Evolutionary conservation across 2,329 filamentous ascomycete genomes (phyloP), one percentile per base, ranked within the genome.

Genomic region (Beauveria brongniartii): DNA sequence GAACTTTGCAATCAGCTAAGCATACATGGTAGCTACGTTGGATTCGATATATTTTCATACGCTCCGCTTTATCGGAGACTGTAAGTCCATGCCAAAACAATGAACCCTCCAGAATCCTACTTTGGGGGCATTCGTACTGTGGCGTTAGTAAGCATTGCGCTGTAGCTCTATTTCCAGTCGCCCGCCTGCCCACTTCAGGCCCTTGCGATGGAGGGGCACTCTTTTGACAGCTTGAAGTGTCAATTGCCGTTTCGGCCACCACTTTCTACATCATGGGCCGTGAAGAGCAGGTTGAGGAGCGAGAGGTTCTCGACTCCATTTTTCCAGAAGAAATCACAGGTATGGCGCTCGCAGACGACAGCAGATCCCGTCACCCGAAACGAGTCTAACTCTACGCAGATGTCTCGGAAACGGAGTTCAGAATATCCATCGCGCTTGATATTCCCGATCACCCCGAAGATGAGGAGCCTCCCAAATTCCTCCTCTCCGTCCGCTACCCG

Each of bases 281-380:
- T 72, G 93, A 97, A 80, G 94, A 99, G 63, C 94, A 99, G 75
- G 78, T 87, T 66, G 94, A 99, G 78, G 94, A 99, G 82, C 88
- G 92, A 64, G 94, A 99, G 75, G 93, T 99, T 68, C 91, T 99
- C 72, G 91, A 96, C 71, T 97, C 93, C 63, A 99, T 99, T 71
- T 99, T 97, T 68, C 92, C 94, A 1, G 93, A 99, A 63, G 94
- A 99, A 78, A 96, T 99, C 68, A 93, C 88, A 82, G 89, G 92
- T 93, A 70, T 53, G 74, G 65, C 51, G 34, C 2, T 40, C 28
- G 24, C 26, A 7, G 14, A 40, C 5, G 8, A 53, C 40, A 41
- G 22, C 43, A 8, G 46, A 7, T 50, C 28, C 24, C 5, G 28
- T 20, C 54, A 16, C 16, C 22, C 3, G 44, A 41, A 43, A 55